These are phyloP conservation scores for Plasmodium berghei DNA, from an alignment of 169 alveolate genomes.

Conservation along the genomic window DNA sequence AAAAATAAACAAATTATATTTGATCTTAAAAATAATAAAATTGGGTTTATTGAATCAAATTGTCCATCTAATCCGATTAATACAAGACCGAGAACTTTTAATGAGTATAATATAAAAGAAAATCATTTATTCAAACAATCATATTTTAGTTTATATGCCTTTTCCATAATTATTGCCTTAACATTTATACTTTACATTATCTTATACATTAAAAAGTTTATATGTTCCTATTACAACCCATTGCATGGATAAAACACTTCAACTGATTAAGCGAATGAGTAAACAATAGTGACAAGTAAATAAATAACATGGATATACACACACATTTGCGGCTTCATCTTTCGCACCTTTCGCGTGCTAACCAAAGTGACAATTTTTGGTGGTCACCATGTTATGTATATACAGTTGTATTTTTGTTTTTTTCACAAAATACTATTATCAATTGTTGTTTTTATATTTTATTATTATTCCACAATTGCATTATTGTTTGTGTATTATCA, in stretches of 20 bases:
- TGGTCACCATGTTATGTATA: no score
- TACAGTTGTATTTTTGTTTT: no score
- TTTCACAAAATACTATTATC: no score
- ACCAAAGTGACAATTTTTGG: no score
- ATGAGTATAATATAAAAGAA: constrained; percentile 68
- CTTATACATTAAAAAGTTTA: constrained; percentile 24
- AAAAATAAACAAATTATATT: constrained; percentile 80
- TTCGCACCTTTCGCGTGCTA: no score
- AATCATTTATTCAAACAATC: constrained; percentile 30
- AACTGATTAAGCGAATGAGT: not conserved
- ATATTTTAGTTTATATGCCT: constrained; percentile 33
- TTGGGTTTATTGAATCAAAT: constrained; percentile 77
- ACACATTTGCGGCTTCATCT: no score
- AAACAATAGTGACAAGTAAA: not conserved
- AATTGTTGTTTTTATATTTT: no score
- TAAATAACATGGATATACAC: not conserved
- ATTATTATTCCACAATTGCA: no score
- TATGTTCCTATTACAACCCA: constrained; percentile 11
- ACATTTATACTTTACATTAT: constrained; percentile 21
- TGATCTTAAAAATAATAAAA: constrained; percentile 68
- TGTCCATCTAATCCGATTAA: constrained; percentile 49
- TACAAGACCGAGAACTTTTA: constrained; percentile 69
- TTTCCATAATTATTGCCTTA: constrained; percentile 25
- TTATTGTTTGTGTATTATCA: no score
- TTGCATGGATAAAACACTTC: not conserved